These are phyloP conservation scores for Pilatotrama ljubarskyi DNA, from an alignment of 768 basidiomycete species.

Conservation along the genomic window DNA sequence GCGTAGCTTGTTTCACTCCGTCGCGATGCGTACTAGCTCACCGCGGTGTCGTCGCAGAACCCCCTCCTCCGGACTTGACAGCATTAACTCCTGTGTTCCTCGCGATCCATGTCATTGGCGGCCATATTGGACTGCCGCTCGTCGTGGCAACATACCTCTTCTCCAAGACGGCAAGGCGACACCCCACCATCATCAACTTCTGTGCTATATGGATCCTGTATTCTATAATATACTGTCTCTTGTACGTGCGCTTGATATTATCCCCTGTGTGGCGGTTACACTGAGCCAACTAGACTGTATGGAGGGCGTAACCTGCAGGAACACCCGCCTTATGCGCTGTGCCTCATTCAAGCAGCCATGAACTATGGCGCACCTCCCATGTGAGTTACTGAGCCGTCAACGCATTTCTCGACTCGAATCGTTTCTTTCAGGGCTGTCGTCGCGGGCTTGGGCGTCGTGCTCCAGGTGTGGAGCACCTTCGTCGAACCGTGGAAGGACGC, in stretches of 20 bases:
- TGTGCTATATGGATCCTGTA: slow-evolving; percentile 58
- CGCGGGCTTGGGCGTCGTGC: slow-evolving; percentile 42
- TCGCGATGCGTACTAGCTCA: background rate
- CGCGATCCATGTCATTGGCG: slow-evolving; percentile 50
- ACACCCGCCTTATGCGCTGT: slow-evolving; percentile 37
- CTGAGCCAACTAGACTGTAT: slow-evolving; percentile 29
- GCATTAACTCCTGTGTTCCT: slow-evolving; percentile 43
- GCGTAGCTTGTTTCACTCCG: slow-evolving; percentile 2
- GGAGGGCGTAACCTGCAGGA: slow-evolving; percentile 27
- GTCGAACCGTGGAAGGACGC: slow-evolving; percentile 27
- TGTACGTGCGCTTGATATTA: slow-evolving; percentile 41
- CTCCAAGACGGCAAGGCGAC: slow-evolving; percentile 44
- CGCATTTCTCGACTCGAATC: background rate
- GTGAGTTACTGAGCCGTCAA: slow-evolving; percentile 34
- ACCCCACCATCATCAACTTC: slow-evolving; percentile 57
- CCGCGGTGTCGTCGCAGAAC: slow-evolving; percentile 8
- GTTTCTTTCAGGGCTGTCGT: slow-evolving; percentile 39
- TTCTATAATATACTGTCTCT: slow-evolving; percentile 50
- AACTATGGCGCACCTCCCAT: slow-evolving; percentile 54
- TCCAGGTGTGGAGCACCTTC: slow-evolving; percentile 45
- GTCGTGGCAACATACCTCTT: slow-evolving; percentile 47
- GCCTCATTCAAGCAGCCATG: slow-evolving; percentile 53
- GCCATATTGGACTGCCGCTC: slow-evolving; percentile 52
- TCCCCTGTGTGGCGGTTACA: background rate
- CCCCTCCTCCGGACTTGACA: slow-evolving; percentile 9